Percentiles rank a stretch among this genome's conserved stretches.
phyloP scores from a whole-genome alignment of 1,284 basidiomycete species.

The Earliella scabrosa region DNA sequence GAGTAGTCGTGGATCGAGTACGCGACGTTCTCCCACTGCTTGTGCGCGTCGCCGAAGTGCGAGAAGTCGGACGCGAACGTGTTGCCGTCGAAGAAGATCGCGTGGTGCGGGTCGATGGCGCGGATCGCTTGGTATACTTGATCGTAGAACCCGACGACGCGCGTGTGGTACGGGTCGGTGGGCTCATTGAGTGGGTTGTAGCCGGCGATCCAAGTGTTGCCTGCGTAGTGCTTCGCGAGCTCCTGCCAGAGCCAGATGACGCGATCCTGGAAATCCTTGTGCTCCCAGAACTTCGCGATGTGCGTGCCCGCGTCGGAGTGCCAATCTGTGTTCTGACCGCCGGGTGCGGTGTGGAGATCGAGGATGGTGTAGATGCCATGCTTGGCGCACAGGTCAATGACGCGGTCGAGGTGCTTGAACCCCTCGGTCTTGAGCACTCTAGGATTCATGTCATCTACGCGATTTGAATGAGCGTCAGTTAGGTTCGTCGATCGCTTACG shows the following conservation, averaged over 20 bases:
- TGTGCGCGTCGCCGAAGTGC: conserved; percentile 57
- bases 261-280: conserved; percentile 79
- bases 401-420: conserved; percentile 69
- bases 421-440: conserved; percentile 61
- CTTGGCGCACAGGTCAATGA: conserved; percentile 60
- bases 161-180: conserved; percentile 55
- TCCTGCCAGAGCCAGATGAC: conserved; percentile 72
- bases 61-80: conserved; percentile 80
- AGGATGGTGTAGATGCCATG: conserved; percentile 65
- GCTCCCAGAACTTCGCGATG: conserved; percentile 68
- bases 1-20: conserved; percentile 84
- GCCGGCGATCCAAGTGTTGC: conserved; percentile 67
- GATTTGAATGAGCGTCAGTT: neutral
- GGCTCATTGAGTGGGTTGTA: conserved; percentile 84
- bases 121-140: conserved; percentile 66
- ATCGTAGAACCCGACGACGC: conserved; percentile 66
- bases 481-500: neutral
- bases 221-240: conserved; percentile 65
- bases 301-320: conserved; percentile 58
- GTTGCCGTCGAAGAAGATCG: conserved; percentile 74
- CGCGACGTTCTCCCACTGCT: conserved; percentile 60
- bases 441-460: conserved; percentile 65
- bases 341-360: conserved; percentile 67
- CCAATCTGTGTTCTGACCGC: conserved; percentile 66
- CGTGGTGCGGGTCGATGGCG: conserved; percentile 65